Evolutionary conservation across 2,329 filamentous ascomycete genomes (phyloP), one percentile per base, ranked within the genome.

Genomic region (Rutstroemia sp.): DNA sequence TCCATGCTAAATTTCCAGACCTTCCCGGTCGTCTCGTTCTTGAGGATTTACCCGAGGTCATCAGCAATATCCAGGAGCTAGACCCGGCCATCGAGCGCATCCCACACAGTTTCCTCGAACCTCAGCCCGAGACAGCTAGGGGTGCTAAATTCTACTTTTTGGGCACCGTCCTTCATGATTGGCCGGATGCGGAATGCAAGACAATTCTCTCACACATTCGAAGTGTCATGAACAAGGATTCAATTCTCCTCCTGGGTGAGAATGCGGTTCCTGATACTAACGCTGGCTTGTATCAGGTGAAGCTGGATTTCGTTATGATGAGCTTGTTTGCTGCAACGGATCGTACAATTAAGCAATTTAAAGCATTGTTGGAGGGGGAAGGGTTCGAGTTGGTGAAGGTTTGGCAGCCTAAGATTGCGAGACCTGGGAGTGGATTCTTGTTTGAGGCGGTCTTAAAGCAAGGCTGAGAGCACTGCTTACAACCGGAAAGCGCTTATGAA

Each of bases 291-390:
- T 58, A 63, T 5, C 65, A 64, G 58, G 65, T 69, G 18, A 61
- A 61, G 1, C 59, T 74, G 37, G 75, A 77, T 62, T 64, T 74
- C 52, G 65, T 70, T 37, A 74, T 77, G 73, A 71, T 76, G 70
- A 59, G 60, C 14, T 59, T 66, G 7, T 65, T 71, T 53, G 65
- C 66, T 1, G 66, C 69, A 0, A 59, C 65, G 23, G 73, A 77
- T 61, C 63, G 74, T 16, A 75, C 71, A 1, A 69, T 73, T 57
- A 60, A 55, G 27, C 68, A 75, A 46, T 77, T 71, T 70, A 62
- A 59, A 45, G 57, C 54, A 5, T 44, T 75, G 58, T 44, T 72
- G 2, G 66, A 67, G 16, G 27, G 27, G 19, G 46, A 23, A 16
- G 53, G 52, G 5, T 54, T 54, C 2, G n/a, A 55, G 18, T 21